Conservation (phyloP, 139 green algal species). For the Raphidocelis subcapitata region DNA sequence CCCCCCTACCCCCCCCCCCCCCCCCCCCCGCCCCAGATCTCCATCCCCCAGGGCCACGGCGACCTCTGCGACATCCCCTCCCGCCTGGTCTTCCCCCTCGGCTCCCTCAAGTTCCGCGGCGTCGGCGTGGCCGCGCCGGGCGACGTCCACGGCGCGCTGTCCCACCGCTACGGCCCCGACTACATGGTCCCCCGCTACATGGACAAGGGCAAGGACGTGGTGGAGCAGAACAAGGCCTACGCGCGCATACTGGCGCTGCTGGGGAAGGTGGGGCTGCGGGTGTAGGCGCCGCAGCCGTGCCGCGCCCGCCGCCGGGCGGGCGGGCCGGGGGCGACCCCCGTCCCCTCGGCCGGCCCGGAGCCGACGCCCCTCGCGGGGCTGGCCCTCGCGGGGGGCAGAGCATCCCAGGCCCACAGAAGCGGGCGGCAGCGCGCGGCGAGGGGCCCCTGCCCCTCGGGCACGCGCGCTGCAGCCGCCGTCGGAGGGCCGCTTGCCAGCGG, state of each 20-base stretch:
- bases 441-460: too few relatives aligned
- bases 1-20: too few relatives aligned
- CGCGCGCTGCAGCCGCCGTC: too few relatives aligned
- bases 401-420: too few relatives aligned
- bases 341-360: too few relatives aligned
- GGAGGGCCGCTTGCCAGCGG: too few relatives aligned
- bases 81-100: constrained; percentile 34
- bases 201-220: constrained; percentile 32
- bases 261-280: constrained; percentile 30
- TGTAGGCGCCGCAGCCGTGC: too few relatives aligned
- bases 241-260: constrained; percentile 34
- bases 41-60: constrained; percentile 35
- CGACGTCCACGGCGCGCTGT: constrained; percentile 35
- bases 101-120: constrained; percentile 30
- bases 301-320: not conserved
- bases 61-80: constrained; percentile 30
- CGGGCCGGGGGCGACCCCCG: too few relatives aligned
- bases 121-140: constrained; percentile 15
- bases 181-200: constrained; percentile 48
- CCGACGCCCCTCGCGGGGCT: too few relatives aligned
- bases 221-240: constrained; percentile 39
- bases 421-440: too few relatives aligned
- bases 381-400: too few relatives aligned
- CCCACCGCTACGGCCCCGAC: constrained; percentile 41
- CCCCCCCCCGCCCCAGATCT: constrained; percentile 11